Conservation (phyloP, 2,329 filamentous ascomycete species). For the Colletotrichum theobromicola region DNA sequence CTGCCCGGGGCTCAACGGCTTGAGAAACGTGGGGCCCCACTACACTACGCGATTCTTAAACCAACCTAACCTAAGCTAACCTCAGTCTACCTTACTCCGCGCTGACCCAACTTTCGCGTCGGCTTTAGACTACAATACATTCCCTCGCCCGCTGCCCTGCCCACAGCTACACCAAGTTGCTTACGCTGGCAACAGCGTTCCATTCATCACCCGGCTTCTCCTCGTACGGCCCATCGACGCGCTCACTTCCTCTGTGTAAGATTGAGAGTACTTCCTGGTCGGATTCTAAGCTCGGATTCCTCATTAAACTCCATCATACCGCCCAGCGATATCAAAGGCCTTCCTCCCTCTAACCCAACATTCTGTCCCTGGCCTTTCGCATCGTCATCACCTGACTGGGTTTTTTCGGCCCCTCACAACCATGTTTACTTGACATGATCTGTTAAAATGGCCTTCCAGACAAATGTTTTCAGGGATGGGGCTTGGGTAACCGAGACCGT, state of each 20-base stretch:
- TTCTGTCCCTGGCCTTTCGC: background rate
- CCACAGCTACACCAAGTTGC: background rate
- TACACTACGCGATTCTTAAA: conserved; percentile 1
- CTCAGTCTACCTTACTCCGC: background rate
- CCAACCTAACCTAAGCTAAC: background rate
- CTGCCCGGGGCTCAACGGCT: background rate
- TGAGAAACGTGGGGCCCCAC: conserved; percentile 3
- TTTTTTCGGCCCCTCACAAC: background rate
- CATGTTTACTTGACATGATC: conserved; percentile 7
- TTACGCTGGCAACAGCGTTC: background rate
- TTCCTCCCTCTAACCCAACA: background rate
- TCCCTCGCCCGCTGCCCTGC: background rate
- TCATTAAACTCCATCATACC: background rate
- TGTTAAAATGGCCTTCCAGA: conserved; percentile 46
- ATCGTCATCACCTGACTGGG: background rate
- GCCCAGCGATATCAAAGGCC: background rate
- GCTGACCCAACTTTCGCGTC: background rate
- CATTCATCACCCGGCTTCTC: background rate
- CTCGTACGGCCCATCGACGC: conserved; percentile 7
- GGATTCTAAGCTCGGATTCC: background rate
- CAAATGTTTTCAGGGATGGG: conserved; percentile 58
- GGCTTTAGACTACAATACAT: background rate
- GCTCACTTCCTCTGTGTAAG: background rate
- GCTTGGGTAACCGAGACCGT: conserved; percentile 62
- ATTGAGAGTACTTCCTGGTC: background rate